Base-by-base conservation (phyloP, 2,329 filamentous ascomycete genomes). In the Venturia carpophila region DNA sequence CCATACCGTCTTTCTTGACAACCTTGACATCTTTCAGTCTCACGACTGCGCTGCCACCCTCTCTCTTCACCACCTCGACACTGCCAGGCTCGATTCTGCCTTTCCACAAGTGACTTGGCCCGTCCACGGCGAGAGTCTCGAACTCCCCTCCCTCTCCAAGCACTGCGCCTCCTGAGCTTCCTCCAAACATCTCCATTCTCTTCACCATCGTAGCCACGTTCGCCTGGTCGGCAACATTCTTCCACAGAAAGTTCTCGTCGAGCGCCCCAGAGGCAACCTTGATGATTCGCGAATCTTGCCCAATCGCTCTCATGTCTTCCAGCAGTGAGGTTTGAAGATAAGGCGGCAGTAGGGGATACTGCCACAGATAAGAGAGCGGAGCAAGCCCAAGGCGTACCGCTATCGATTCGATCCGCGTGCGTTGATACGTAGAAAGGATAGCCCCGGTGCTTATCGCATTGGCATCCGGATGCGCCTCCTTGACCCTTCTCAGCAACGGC, bases 141-240 rank as follows among this genome's bases (percentile, higher is more conserved):
- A 95, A 97, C 79, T 97, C 94, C 3, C 94, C 94, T 6, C 94
- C 94, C 74, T 97, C 94, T 0, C 94, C 94, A 21, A 97, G 77
- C 11, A 92, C 85, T 10, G 90, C 89, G 0, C 90, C 91, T 41
- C 62, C 65, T 13, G 11, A 64, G 17, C 78, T 79, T 67, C 82
- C 77, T 56, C 89, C 88, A 76, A 95, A 96, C 68, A 85, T 82
- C 62, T 79, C 78, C 73, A 91, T 81, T 0, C 85, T 80, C 67
- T 78, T 81, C 39, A 78, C 75, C 64, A 89, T 71, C 55, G 77
- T 76, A 62, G 70, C 72, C 64, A 83, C 76, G 10, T 80, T 78
- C 62, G 69, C 69, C 5, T 75, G 71, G 70, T 84, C 83, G 3
- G 89, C 86, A 21, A 96, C 89, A 77, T 92, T 86, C 69, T 85